Evolutionary conservation across 495 filamentous ascomycete genomes (phyloP).

Genomic region (Penicillium salamii): DNA sequence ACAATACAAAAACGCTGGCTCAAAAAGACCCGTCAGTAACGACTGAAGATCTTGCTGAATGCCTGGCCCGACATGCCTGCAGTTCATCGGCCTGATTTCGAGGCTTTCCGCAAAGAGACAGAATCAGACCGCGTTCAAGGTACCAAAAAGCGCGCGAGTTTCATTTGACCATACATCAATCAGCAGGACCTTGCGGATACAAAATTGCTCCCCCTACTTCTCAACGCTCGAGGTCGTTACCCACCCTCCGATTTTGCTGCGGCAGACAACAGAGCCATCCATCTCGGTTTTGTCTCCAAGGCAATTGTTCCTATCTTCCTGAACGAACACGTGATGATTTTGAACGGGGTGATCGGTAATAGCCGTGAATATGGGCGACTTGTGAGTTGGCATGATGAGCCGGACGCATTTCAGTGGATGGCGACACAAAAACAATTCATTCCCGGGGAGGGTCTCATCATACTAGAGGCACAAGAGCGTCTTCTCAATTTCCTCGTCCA

Average conservation of each 20-base stretch:
- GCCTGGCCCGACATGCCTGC: too few species aligned
- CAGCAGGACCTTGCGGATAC: too few species aligned
- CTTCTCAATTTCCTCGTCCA: conserved; percentile 42
- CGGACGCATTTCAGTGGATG: conserved; percentile 32
- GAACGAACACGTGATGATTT: conserved; percentile 37
- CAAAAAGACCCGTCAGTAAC: too few species aligned
- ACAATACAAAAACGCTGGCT: too few species aligned
- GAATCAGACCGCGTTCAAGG: too few species aligned
- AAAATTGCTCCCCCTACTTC: conserved; percentile 30
- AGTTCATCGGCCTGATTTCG: too few species aligned
- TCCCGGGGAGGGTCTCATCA: conserved; percentile 42
- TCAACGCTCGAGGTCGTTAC: conserved; percentile 48
- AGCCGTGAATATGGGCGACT: conserved; percentile 42
- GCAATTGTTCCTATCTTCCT: conserved; percentile 34
- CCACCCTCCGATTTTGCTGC: conserved; percentile 39
- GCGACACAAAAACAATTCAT: conserved; percentile 18
- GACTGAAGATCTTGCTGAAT: too few species aligned
- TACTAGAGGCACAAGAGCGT: conserved; percentile 43
- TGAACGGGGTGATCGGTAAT: conserved; percentile 30
- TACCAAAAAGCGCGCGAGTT: too few species aligned
- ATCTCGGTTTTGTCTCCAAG: background rate
- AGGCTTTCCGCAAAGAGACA: too few species aligned
- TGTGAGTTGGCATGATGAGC: conserved; percentile 36
- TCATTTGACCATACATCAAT: too few species aligned
- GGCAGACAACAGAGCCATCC: conserved; percentile 24